A percentile compares a stretch with the other conserved stretches of the same genome.
Evolutionary conservation across 306 rosid species (phyloP).

Genomic region (Trifolium pratense): DNA sequence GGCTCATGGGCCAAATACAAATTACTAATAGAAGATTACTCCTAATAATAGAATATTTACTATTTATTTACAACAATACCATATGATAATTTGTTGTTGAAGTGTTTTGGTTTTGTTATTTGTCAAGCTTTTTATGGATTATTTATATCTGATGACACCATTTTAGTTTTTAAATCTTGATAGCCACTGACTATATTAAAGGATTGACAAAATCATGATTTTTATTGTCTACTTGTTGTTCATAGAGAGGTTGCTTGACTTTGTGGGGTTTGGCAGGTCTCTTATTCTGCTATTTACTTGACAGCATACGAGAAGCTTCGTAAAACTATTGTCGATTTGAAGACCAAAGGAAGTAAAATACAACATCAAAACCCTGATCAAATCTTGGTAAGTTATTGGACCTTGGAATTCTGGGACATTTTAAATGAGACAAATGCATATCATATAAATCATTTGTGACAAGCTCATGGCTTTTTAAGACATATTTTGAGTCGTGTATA

Average conservation of each 20-base stretch:
- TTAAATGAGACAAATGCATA: conserved; percentile 33
- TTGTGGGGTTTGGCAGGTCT: conserved; percentile 62
- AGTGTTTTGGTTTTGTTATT: conserved; percentile 13
- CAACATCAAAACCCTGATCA: conserved; percentile 52
- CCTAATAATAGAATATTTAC: no score
- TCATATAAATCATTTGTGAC: conserved; percentile 23
- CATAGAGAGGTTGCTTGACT: conserved; percentile 27
- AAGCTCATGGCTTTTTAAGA: conserved; percentile 13
- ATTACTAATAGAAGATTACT: no score
- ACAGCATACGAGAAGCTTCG: conserved; percentile 86
- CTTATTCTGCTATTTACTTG: conserved; percentile 85
- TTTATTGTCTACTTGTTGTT: conserved; percentile 18
- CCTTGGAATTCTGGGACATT: conserved; percentile 29
- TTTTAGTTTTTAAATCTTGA: neutral
- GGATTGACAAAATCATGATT: neutral
- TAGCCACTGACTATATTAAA: conserved; percentile 25
- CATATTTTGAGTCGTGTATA: no score
- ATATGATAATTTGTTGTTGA: conserved; percentile 8
- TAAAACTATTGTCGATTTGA: conserved; percentile 55
- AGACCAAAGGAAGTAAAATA: conserved; percentile 47
- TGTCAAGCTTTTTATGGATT: conserved; percentile 17
- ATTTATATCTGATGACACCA: conserved; percentile 4
- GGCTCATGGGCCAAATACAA: no score
- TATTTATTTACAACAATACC: no score
- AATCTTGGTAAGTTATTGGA: conserved; percentile 58